These are phyloP conservation scores for Petunia axillaris DNA, from an alignment of 257 asterid genomes.

Conservation along the genomic window DNA sequence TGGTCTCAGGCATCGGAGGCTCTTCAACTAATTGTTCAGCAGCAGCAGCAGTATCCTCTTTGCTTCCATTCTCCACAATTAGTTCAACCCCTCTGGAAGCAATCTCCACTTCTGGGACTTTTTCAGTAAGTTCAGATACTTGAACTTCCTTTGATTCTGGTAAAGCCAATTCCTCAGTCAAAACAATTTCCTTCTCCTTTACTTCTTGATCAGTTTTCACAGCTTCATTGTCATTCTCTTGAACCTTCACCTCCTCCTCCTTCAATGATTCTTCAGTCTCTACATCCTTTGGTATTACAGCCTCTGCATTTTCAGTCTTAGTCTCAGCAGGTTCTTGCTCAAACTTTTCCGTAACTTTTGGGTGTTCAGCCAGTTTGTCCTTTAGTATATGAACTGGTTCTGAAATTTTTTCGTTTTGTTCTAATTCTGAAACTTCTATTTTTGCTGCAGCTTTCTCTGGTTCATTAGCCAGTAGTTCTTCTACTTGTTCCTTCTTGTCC, in stretches of 20 bases:
- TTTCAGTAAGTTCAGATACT: constrained; percentile 34
- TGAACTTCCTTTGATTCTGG: constrained; percentile 35
- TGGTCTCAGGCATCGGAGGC: neutral
- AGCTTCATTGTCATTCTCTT: no score
- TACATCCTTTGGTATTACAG: constrained; percentile 22
- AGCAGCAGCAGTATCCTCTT: constrained; percentile 15
- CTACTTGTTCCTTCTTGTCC: constrained; percentile 33
- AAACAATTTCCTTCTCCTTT: constrained; percentile 28
- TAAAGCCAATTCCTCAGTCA: constrained; percentile 32
- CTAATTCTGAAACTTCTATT: constrained; percentile 36
- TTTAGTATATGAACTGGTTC: constrained; percentile 39
- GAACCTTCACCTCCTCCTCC: constrained; percentile 28
- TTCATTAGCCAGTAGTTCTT: constrained; percentile 30
- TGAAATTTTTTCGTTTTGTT: constrained; percentile 30
- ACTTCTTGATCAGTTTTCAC: neutral
- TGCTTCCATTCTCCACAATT: constrained; percentile 27
- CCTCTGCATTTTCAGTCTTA: constrained; percentile 31
- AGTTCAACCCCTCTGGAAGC: constrained; percentile 43
- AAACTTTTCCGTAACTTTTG: constrained; percentile 31
- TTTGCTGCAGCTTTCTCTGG: constrained; percentile 30
- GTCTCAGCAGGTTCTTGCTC: constrained; percentile 37
- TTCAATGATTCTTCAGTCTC: constrained; percentile 29
- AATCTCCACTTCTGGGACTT: constrained; percentile 36
- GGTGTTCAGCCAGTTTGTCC: constrained; percentile 27
- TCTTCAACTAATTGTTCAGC: constrained; percentile 28